A percentile compares a stretch with the other conserved stretches of the same genome.
Conservation (phyloP, 2,329 filamentous ascomycete species). For the Penicillium italicum region DNA sequence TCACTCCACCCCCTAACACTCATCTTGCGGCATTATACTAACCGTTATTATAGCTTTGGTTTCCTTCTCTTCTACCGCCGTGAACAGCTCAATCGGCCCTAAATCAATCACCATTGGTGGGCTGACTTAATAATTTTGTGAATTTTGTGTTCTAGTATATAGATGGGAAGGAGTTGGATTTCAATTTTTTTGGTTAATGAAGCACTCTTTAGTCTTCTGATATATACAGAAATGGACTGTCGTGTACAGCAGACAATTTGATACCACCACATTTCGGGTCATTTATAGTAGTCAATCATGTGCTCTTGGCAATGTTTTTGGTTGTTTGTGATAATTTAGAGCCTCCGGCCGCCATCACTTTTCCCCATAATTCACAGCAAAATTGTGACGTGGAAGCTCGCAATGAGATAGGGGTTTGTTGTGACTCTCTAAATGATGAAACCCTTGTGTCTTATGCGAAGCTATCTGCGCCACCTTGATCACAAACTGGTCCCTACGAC, state of each 20-base stretch:
- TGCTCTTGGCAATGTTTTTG: background rate
- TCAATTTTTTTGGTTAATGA: background rate
- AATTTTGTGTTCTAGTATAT: background rate
- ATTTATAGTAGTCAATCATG: background rate
- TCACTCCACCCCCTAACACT: conserved; percentile 18
- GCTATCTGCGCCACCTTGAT: background rate
- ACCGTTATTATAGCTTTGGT: conserved; percentile 29
- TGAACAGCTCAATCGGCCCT: conserved; percentile 45
- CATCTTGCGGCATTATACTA: conserved; percentile 1
- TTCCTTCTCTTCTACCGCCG: conserved; percentile 45
- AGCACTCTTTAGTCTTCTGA: background rate
- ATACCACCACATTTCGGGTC: background rate
- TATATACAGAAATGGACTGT: background rate
- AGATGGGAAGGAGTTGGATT: background rate
- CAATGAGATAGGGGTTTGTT: background rate
- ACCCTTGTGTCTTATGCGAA: background rate
- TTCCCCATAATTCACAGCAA: background rate
- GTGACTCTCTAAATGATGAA: background rate
- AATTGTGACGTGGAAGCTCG: too few species aligned
- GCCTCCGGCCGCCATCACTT: background rate
- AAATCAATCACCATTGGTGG: conserved; percentile 2
- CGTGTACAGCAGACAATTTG: background rate
- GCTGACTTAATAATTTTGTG: background rate
- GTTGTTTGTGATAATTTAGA: background rate
- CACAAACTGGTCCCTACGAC: background rate